phyloP scores from a whole-genome alignment of 805 yeast species.

The Candida sphagnicola region DNA sequence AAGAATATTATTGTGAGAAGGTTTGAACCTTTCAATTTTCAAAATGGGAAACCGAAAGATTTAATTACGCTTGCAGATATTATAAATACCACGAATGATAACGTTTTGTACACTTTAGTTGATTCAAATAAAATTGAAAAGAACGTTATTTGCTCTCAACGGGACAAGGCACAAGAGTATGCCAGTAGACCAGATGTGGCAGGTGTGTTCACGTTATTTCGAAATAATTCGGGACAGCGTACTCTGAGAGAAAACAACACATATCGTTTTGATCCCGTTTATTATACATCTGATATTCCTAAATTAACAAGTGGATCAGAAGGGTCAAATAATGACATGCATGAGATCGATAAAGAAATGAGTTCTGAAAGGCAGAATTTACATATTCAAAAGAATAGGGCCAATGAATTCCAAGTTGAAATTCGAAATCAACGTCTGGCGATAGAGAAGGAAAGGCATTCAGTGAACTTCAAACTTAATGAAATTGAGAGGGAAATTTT shows the following conservation, averaged over 20 bases:
- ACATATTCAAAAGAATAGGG: conserved; percentile 2
- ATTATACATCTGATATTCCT: conserved; percentile 29
- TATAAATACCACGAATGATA: conserved; percentile 51
- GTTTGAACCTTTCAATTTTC: conserved; percentile 56
- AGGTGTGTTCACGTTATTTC: conserved; percentile 39
- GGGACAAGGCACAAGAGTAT: conserved; percentile 46
- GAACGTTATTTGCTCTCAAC: conserved; percentile 48
- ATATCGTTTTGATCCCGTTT: conserved; percentile 51
- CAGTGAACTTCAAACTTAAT: conserved; percentile 4
- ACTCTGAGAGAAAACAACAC: conserved; percentile 34
- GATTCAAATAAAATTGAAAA: conserved; percentile 61
- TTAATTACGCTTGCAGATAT: conserved; percentile 57
- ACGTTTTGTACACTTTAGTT: conserved; percentile 57
- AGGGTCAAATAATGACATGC: conserved; percentile 9
- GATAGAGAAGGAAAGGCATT: conserved; percentile 5
- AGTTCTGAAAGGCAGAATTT: conserved; percentile 2
- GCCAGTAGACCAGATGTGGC: conserved; percentile 34
- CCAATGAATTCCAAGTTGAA: conserved; percentile 1
- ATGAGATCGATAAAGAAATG: conserved; percentile 6
- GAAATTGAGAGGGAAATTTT: conserved; percentile 20
- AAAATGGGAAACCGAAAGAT: conserved; percentile 25
- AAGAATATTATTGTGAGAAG: conserved; percentile 47
- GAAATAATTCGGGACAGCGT: conserved; percentile 44
- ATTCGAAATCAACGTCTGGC: conserved; percentile 4
- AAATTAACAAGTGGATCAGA: conserved; percentile 23